A percentile compares a stretch with the other conserved stretches of the same genome.
Evolutionary conservation across 805 yeast species (phyloP).

Genomic region (Hanseniaspora opuntiae): DNA sequence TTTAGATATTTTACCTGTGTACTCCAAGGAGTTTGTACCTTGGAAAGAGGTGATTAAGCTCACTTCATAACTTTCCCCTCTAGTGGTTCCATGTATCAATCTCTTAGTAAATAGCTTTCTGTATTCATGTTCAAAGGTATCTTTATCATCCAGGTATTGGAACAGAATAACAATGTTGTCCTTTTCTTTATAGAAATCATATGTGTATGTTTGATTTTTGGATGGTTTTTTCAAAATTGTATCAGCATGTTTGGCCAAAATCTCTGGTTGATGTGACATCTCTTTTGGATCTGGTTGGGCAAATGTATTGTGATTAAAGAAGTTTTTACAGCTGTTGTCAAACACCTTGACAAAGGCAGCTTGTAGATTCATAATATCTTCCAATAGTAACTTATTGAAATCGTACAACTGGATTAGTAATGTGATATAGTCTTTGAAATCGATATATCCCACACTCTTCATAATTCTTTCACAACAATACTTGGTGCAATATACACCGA

Average conservation of each 20-base stretch:
- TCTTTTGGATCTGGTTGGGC: conserved; percentile 52
- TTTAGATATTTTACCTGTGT: conserved; percentile 82
- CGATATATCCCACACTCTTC: background rate
- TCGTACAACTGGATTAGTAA: conserved; percentile 58
- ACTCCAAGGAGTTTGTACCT: conserved; percentile 80
- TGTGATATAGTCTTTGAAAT: conserved; percentile 60
- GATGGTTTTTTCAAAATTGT: conserved; percentile 62
- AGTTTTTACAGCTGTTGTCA: conserved; percentile 75
- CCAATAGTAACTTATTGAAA: conserved; percentile 53
- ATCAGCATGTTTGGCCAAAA: conserved; percentile 81
- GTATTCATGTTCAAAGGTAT: conserved; percentile 86
- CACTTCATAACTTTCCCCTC: conserved; percentile 71
- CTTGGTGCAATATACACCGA: conserved; percentile 7
- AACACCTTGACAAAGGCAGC: conserved; percentile 69
- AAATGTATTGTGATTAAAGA: conserved; percentile 68
- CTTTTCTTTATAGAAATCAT: conserved; percentile 47
- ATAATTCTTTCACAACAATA: conserved; percentile 6
- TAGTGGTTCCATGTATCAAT: conserved; percentile 72
- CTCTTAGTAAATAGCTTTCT: conserved; percentile 80
- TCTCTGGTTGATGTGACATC: conserved; percentile 76
- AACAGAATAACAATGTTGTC: conserved; percentile 79
- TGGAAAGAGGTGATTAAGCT: conserved; percentile 72
- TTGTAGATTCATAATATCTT: conserved; percentile 31
- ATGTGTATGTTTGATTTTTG: conserved; percentile 50
- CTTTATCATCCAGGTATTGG: conserved; percentile 82